phyloP scores from a whole-genome alignment of 805 yeast species.

The Suhomyces sp. region DNA sequence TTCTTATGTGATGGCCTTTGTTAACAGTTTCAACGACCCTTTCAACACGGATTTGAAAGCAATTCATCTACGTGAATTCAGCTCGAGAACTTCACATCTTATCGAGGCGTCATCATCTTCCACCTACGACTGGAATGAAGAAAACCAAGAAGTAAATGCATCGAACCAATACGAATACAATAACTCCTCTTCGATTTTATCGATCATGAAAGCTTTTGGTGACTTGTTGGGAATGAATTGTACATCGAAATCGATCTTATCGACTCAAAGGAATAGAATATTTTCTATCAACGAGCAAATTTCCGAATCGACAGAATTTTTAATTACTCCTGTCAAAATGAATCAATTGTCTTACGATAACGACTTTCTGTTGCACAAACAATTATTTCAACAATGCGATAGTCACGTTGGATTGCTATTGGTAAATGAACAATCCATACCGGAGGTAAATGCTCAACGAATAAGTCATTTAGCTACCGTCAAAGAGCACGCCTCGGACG shows the following conservation, averaged over 20 bases:
- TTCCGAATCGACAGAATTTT: constrained; percentile 22
- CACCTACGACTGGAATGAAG: constrained; percentile 21
- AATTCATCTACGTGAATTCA: constrained; percentile 54
- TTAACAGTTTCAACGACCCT: constrained; percentile 23
- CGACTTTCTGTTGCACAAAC: constrained; percentile 22
- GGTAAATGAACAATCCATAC: constrained; percentile 14
- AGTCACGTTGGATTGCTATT: constrained; percentile 34
- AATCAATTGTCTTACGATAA: constrained; percentile 17
- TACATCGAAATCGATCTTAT: constrained; percentile 28
- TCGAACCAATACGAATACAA: constrained; percentile 22
- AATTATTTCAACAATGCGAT: constrained; percentile 24
- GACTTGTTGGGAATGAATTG: constrained; percentile 28
- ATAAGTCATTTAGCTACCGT: constrained; percentile 2
- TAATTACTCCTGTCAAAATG: constrained; percentile 23
- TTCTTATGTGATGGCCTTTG: constrained; percentile 32
- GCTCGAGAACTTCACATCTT: constrained; percentile 68
- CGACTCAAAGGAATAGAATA: constrained; percentile 29
- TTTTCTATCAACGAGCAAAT: constrained; percentile 33
- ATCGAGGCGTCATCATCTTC: constrained; percentile 53
- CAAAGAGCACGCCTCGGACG: constrained; percentile 1
- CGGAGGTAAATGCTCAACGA: neutral
- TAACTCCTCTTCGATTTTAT: constrained; percentile 32
- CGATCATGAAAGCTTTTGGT: constrained; percentile 34
- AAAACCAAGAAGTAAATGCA: constrained; percentile 8
- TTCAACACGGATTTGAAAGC: constrained; percentile 40